Base-by-base conservation (phyloP, 768 basidiomycete species). In the Pulveroboletus sp. region DNA sequence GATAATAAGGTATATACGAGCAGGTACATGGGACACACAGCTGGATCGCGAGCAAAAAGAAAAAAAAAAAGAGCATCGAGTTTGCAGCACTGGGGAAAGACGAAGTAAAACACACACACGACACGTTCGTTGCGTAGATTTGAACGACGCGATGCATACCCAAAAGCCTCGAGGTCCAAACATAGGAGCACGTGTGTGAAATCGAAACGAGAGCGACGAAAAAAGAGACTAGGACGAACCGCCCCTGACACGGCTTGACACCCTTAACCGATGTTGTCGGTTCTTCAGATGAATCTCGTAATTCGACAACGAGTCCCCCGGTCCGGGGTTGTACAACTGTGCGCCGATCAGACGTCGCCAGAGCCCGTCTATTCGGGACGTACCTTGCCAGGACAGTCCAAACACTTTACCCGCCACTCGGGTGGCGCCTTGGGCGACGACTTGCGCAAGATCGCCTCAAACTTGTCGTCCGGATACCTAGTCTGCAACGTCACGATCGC, bases 211-310 rank as follows among this genome's bases (percentile, higher is more conserved):
- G 12, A 30, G 37, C 34, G 22, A 38, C 41, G 4, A 8, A 42
- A 29, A 29, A 16, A 37, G 43, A 11, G 53, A 38, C 57, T 64
- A 67, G 46, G 62, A 56, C 49, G 63, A 47, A 23, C 30, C 8
- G 31, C 20, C 17, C 41, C 53, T 58, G 44, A 62, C 14, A 35
- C 89, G 83, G 20, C 79, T 77, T 58, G 80, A 82, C 27, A 92
- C 89, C 45, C 82, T 79, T 54, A 79, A 76, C 32, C 89, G 82
- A 68, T 93, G 90, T 63, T 80, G 78, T 43, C 88, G 80, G 60
- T 93, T 92, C 73, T 82, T 86, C 46, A 99, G 71, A 71, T 99
- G 95, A 11, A 96, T 87, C 63, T 93, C 89, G 58, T 93, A 98
- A 65, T 97, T 96, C 22, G 78, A 75, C 42, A 97, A 69, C 11